Base-by-base conservation (phyloP, 768 basidiomycete genomes). In the Leucocoprinus leucothites region DNA sequence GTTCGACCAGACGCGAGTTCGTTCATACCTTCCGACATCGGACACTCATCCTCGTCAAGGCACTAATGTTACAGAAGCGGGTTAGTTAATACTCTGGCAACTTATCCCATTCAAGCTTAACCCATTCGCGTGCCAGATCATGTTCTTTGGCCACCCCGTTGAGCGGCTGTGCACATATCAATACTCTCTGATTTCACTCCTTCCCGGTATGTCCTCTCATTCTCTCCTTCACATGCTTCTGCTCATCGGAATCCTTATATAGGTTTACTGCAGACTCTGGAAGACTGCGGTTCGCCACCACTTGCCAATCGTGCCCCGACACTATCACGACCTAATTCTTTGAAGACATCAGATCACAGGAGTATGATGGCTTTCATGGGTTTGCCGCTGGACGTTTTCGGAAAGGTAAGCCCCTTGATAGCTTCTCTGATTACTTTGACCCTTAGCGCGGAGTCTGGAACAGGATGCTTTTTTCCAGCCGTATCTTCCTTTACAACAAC, bases 401-500 rank as follows among this genome's bases (percentile, higher is more conserved):
- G 94, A 53, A 88, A 89, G 78, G 93, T 92, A 57, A 18, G 56
- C 46, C 21, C 16, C 40, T 21, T 11, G 13, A 42, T 40, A 24
- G 1, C 31, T 49, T 16, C 16, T 31, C 8, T 2, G 18, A 31
- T 3, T 31, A 24, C 2, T 8, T 48, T 22, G 14, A 14, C n/a
- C n/a, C 18, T 28, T 44, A 48, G 26, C 3, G 19, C 44, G 38
- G 5, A 3, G 38, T 45, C 13, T 19, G 14, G 0, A 16, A n/a
- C 60, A 93, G 87, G 91, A 94, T 61, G 82, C 94, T 3, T 95
- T 98, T 74, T 99, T 99, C 73, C 97, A 99, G 67, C 97, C 97
- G 1, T 99, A 98, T 67, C 74, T 98, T 11, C 96, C 97, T 0
- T 70, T 99, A 1, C 97, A 99, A 68, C 95, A 99, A 70, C 75